These are phyloP conservation scores for Kalanchoe fedtschenkoi DNA, from an alignment of 164 flowering plant species.

Conservation along the genomic window DNA sequence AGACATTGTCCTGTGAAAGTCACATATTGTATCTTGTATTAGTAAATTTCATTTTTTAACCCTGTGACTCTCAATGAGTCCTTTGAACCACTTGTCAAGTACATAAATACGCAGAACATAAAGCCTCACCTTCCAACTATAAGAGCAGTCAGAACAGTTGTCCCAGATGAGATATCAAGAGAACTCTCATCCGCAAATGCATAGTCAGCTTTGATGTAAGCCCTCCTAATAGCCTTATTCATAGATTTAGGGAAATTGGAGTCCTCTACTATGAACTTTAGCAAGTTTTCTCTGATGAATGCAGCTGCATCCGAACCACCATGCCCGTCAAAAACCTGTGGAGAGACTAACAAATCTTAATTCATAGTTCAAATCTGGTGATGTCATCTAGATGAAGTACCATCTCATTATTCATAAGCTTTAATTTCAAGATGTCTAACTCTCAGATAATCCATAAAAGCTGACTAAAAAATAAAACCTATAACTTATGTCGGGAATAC, in stretches of 20 bases:
- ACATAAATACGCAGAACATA: neutral
- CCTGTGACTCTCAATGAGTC: neutral
- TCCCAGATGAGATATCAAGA: slow-evolving; percentile 83
- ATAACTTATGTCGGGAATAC: too few species aligned
- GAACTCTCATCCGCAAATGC: slow-evolving; percentile 71
- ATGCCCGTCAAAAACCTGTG: slow-evolving; percentile 95
- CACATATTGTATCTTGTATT: too few species aligned
- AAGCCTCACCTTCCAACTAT: slow-evolving; percentile 55
- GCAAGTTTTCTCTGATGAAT: slow-evolving; percentile 55
- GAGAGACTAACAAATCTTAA: slow-evolving; percentile 11
- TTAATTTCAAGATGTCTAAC: too few species aligned
- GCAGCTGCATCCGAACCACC: slow-evolving; percentile 84
- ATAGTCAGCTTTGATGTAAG: slow-evolving; percentile 66
- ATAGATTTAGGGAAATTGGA: slow-evolving; percentile 50
- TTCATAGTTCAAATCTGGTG: neutral
- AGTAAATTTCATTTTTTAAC: neutral
- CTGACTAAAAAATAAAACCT: too few species aligned
- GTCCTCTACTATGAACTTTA: slow-evolving; percentile 66
- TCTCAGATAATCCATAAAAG: too few species aligned
- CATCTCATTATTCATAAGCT: too few species aligned
- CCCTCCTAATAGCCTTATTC: slow-evolving; percentile 66
- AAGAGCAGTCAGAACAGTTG: slow-evolving; percentile 83
- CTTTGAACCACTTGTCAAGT: neutral
- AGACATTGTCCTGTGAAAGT: slow-evolving; percentile 45
- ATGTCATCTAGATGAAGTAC: too few species aligned